A percentile compares a stretch with the other conserved stretches of the same genome.
phyloP scores from a whole-genome alignment of 1,139 yeast species.

The Yamadazyma songkhlaensis region DNA sequence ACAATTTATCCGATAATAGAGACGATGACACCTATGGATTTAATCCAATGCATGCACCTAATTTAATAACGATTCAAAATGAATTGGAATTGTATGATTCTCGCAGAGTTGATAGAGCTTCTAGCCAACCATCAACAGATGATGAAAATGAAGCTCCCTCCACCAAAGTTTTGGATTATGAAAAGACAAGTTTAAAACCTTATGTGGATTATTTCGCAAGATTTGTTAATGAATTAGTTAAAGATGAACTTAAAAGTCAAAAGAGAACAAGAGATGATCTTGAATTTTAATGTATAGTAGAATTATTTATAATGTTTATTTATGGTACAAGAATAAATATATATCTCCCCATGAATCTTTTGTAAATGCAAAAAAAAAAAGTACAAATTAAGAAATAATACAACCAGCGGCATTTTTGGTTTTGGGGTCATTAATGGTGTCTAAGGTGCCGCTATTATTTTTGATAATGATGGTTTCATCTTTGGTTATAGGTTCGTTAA shows the following conservation, averaged over 20 bases:
- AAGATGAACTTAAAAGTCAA: conserved; percentile 47
- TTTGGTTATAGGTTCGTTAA: conserved; percentile 7
- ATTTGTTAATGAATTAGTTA: conserved; percentile 57
- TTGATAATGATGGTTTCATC: conserved; percentile 37
- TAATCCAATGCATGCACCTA: conserved; percentile 81
- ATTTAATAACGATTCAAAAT: conserved; percentile 56
- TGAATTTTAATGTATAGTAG: conserved; percentile 21
- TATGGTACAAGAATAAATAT: background rate
- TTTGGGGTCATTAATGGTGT: conserved; percentile 23
- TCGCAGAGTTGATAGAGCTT: conserved; percentile 24
- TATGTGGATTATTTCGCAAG: conserved; percentile 68
- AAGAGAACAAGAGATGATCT: conserved; percentile 44
- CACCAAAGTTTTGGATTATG: conserved; percentile 41
- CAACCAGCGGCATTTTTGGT: conserved; percentile 6
- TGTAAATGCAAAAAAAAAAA: background rate
- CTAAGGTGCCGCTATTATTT: conserved; percentile 38
- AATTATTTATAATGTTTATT: background rate
- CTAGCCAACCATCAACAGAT: conserved; percentile 24
- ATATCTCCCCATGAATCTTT: background rate
- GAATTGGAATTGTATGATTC: conserved; percentile 50
- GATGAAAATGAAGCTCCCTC: conserved; percentile 21
- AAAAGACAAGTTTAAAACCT: conserved; percentile 70
- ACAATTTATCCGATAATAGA: conserved; percentile 31
- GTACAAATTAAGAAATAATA: conserved; percentile 5
- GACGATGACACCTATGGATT: conserved; percentile 53